Percentiles rank a stretch among this genome's conserved stretches.
Conservation (phyloP, 306 rosid species). For the Psophocarpus tetragonolobus region DNA sequence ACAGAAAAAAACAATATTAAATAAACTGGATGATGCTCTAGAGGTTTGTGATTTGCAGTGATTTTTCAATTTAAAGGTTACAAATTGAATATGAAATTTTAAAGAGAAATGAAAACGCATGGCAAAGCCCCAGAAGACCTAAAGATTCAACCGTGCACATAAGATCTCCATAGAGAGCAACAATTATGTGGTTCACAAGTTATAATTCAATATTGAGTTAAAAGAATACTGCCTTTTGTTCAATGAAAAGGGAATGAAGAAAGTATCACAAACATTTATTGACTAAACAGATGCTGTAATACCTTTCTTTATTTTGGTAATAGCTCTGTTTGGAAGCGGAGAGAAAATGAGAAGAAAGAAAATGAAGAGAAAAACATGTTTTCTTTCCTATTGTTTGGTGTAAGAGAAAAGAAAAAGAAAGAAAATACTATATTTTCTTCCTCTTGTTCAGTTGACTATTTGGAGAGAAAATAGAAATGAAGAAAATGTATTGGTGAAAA, state of each 20-base stretch:
- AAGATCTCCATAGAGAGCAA: slow-evolving; percentile 14
- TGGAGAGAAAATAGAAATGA: not conserved
- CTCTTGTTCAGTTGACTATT: not conserved
- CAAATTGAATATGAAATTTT: not conserved
- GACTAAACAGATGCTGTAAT: not conserved
- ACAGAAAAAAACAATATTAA: not conserved
- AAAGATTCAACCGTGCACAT: not conserved
- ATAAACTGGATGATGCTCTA: not conserved
- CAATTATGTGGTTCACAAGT: not conserved
- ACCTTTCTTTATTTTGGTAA: not conserved
- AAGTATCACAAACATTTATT: slow-evolving; percentile 4
- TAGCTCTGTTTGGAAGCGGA: not conserved
- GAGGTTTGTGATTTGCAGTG: not conserved
- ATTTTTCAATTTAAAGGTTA: not conserved
- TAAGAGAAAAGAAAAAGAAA: not conserved
- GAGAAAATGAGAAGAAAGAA: not conserved
- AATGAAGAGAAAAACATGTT: not conserved
- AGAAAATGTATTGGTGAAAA: not conserved
- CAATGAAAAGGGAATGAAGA: slow-evolving; percentile 5
- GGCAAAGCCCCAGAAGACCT: slow-evolving; percentile 17
- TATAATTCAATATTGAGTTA: not conserved
- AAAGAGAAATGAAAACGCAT: not conserved
- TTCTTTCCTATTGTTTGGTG: not conserved
- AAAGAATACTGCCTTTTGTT: slow-evolving; percentile 9
- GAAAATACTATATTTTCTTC: not conserved